Base-by-base conservation (phyloP, 169 alveolate genomes). In the Perkinsus marinus region DNA sequence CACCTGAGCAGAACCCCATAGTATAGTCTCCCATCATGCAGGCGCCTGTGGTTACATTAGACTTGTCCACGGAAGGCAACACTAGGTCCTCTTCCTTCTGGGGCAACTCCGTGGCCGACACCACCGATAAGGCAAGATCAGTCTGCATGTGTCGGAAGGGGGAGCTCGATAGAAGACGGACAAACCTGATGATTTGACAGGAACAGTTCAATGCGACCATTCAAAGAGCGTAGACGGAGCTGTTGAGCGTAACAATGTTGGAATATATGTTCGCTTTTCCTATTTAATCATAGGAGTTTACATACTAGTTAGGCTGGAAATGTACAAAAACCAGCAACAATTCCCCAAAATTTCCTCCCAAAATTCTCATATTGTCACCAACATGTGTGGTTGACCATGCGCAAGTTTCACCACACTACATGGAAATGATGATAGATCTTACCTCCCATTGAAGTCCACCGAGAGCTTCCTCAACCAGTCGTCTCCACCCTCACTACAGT, bases 401-500 rank as follows among this genome's bases (percentile, higher is more conserved):
- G n/a, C n/a, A n/a, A n/a, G n/a, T n/a, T n/a, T n/a, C n/a, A n/a
- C n/a, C n/a, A n/a, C n/a, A n/a, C n/a, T n/a, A n/a, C n/a, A n/a
- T n/a, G n/a, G n/a, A n/a, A n/a, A n/a, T n/a, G n/a, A 10, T 41
- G 79, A 57, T 41, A 10, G 19, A 3, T 2, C 79, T 26, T 16
- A 57, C 79, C 79, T 57, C 34, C 79, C 79, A 26, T 57, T 57
- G 22, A 57, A 57, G 34, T 57, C 79, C 37, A 57, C 79, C 79
- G 79, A 57, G 5, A 57, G 79, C 79, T 57, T 57, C 79, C 34
- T 57, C 79, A 57, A 30, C 79, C 79, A 57, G 22, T 57, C 79
- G 22, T 57, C 79, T 13, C 79, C 79, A 2, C 79, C 79, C 22
- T 57, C 36, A 16, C 79, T 95, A 36, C 93, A 34, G 38, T 93